A percentile compares a stretch with the other conserved stretches of the same genome.
phyloP scores from a whole-genome alignment of 495 filamentous ascomycete species.

The Astrothelium macrocarpum region DNA sequence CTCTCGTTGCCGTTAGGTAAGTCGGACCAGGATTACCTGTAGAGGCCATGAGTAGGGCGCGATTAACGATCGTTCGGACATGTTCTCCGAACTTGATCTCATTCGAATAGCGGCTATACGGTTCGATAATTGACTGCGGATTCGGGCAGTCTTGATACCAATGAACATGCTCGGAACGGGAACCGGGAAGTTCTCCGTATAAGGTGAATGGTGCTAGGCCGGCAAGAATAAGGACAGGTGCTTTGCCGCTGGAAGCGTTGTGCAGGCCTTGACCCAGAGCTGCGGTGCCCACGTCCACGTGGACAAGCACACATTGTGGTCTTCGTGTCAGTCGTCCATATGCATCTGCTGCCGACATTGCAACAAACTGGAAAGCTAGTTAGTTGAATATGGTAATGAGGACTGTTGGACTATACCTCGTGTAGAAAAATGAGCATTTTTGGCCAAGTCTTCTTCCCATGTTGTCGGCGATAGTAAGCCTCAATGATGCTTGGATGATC shows the following conservation, averaged over 20 bases:
- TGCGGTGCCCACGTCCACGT: constrained; percentile 24
- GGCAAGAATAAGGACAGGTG: constrained; percentile 25
- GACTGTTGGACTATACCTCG: constrained; percentile 17
- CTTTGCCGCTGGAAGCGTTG: constrained; percentile 20
- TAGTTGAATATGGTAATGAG: not conserved
- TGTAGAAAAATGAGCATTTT: constrained; percentile 28
- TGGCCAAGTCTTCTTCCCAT: constrained; percentile 19
- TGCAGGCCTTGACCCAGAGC: constrained; percentile 21
- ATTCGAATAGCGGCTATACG: constrained; percentile 16
- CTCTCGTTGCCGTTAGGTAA: constrained; percentile 29
- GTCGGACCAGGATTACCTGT: constrained; percentile 26
- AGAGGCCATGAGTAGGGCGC: constrained; percentile 25
- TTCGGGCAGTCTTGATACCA: constrained; percentile 24
- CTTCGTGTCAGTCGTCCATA: constrained; percentile 20
- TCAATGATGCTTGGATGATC: constrained; percentile 25
- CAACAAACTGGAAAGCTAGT: constrained; percentile 15
- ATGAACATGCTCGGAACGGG: constrained; percentile 22
- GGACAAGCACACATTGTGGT: constrained; percentile 24
- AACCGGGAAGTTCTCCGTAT: constrained; percentile 18
- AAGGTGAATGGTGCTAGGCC: constrained; percentile 21
- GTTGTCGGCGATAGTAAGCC: constrained; percentile 18
- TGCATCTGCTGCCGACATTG: constrained; percentile 20
- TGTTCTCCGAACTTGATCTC: constrained; percentile 20
- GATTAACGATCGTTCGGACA: constrained; percentile 16
- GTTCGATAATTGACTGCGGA: constrained; percentile 18